phyloP scores from a whole-genome alignment of 1,139 yeast species.

The Nakaseomyces uthaithaninus region DNA sequence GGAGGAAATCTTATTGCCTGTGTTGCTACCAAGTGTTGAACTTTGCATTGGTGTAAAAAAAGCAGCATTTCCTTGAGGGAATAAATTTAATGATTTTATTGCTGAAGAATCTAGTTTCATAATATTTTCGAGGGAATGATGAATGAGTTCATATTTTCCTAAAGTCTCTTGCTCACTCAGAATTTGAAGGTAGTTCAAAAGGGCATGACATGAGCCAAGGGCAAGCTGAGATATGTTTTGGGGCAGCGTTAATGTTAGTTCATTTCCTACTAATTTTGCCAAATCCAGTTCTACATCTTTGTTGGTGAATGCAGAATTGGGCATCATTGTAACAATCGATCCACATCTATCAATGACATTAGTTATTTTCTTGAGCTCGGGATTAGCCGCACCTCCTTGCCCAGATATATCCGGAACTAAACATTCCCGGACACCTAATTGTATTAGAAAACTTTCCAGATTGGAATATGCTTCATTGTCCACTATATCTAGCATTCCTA shows the following conservation, averaged over 20 bases:
- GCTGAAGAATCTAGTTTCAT: constrained; percentile 92
- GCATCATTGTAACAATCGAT: constrained; percentile 56
- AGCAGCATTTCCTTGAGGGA: constrained; percentile 40
- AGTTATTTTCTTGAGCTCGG: constrained; percentile 43
- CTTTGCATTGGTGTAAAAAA: constrained; percentile 15
- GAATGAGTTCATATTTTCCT: constrained; percentile 47
- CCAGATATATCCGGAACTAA: constrained; percentile 46
- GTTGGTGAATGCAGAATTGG: constrained; percentile 46
- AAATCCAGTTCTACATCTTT: constrained; percentile 70
- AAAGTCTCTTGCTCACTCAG: constrained; percentile 47
- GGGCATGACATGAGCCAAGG: constrained; percentile 34
- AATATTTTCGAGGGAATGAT: constrained; percentile 63
- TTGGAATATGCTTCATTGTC: constrained; percentile 86
- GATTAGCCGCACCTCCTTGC: constrained; percentile 33
- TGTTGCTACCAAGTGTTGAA: constrained; percentile 21
- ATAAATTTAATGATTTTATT: constrained; percentile 74
- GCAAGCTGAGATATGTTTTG: constrained; percentile 33
- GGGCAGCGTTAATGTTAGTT: constrained; percentile 53
- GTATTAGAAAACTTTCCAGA: constrained; percentile 76
- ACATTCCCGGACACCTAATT: constrained; percentile 82
- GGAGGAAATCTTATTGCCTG: constrained; percentile 47
- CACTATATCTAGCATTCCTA: constrained; percentile 70
- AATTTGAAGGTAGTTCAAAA: constrained; percentile 47
- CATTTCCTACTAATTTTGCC: constrained; percentile 48
- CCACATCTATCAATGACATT: constrained; percentile 70